Evolutionary conservation across 768 basidiomycete genomes (phyloP), one percentile per base, ranked within the genome.

Genomic region (Rubroboletus pulcherrimus): DNA sequence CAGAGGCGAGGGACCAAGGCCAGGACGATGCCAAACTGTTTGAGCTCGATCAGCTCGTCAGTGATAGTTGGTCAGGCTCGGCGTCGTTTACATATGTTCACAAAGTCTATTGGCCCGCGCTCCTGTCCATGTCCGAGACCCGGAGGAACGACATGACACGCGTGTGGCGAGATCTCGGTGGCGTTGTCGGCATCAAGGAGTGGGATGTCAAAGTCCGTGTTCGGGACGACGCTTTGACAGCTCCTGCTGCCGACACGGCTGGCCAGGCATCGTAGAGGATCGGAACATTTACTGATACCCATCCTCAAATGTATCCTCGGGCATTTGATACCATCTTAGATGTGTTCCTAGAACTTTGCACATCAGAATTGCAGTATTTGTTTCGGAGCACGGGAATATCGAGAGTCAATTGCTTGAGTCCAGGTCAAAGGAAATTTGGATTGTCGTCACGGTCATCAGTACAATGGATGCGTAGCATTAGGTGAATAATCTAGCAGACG

Each of bases 71-170:
- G 85, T 82, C 80, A 15, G 93, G 93, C 24, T 71, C 72, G 10
- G 69, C 76, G 38, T 75, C 84, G 37, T 89, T 94, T 61, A 79
- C 81, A 53, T 94, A 92, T 65, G 77, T 78, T 1, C 93, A 94
- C 64, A 79, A 79, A 35, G 78, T 79, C 53, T 94, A 91, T 66
- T 94, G 90, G 88, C 78, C 81, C 0, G 77, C 78, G 2, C 74
- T 94, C 33, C 71, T 87, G 0, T 65, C 75, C 55, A 69, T 85
- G 63, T 81, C 82, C 56, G 76, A 79, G 10, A 75, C 78, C 55
- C 78, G 82, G 41, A 74, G 76, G 48, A 71, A 74, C 38, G 65
- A 46, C 17, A 81, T 83, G 78, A 73, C 79, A 59, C 76, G 78
- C 44, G 79, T 75, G 38, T 96, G 93, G 93, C 75, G 75, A 43